Evolutionary conservation across 345 rosid genomes (phyloP).

Genomic region (rapeseed (Brassica napus)): DNA sequence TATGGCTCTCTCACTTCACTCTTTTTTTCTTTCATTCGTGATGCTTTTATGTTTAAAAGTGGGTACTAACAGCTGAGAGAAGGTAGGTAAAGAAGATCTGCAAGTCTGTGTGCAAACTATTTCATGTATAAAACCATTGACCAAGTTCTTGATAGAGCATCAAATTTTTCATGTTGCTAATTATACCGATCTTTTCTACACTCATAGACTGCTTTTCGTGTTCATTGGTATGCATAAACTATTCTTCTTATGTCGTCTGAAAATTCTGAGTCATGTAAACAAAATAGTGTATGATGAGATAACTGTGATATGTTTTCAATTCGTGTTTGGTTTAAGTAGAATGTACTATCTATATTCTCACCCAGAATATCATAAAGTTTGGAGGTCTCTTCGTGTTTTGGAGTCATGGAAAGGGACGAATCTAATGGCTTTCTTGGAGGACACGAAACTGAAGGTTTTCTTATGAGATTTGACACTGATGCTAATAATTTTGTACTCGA

Average conservation of each 20-base stretch:
- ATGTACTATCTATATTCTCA: background rate
- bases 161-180: constrained; percentile 26
- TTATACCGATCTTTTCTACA: background rate
- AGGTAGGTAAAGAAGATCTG: constrained; percentile 30
- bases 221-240: background rate
- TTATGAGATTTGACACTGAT: background rate
- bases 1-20: constrained; percentile 14
- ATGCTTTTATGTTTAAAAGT: constrained; percentile 25
- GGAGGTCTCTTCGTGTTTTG: background rate
- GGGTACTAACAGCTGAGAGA: constrained; percentile 35
- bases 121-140: constrained; percentile 32
- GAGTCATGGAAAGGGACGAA: background rate
- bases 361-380: background rate
- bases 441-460: constrained; percentile 27
- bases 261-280: background rate
- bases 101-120: constrained; percentile 34
- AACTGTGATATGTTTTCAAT: too few species aligned
- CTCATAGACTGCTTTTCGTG: background rate
- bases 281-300: too few species aligned
- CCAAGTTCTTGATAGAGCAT: constrained; percentile 4
- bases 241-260: background rate
- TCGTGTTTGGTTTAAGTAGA: too few species aligned
- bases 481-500: constrained; percentile 36
- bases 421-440: constrained; percentile 9
- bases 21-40: constrained; percentile 6